Conservation (phyloP, 306 rosid species). For the Fragaria ananassa region DNA sequence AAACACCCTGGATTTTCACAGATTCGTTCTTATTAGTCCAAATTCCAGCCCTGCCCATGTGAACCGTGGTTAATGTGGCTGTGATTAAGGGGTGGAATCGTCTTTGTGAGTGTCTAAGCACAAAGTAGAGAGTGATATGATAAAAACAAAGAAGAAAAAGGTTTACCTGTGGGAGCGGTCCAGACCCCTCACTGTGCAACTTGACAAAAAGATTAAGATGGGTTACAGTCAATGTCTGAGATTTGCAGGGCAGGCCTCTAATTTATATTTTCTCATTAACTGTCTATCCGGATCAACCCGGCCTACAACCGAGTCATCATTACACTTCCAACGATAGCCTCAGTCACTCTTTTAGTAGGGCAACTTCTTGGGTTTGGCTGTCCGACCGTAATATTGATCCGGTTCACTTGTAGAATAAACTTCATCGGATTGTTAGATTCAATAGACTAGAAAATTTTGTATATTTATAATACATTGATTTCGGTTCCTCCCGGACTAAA, state of each 20-base stretch:
- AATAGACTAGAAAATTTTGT: too few relatives aligned
- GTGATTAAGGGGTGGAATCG: not conserved
- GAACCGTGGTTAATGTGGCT: too few relatives aligned
- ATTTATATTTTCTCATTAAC: conserved; percentile 10
- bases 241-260: conserved; percentile 41
- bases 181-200: conserved; percentile 31
- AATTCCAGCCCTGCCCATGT: conserved; percentile 4
- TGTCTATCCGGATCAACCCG: conserved; percentile 31
- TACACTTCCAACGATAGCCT: not conserved
- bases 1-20: conserved; percentile 11
- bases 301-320: conserved; percentile 18
- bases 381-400: not conserved
- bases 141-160: not conserved
- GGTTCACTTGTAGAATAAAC: too few relatives aligned
- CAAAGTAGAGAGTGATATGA: not conserved
- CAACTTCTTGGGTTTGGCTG: not conserved
- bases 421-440: too few relatives aligned
- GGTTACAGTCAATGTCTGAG: conserved; percentile 57
- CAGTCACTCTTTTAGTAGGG: not conserved
- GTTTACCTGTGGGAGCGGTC: conserved; percentile 20
- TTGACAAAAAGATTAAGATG: conserved; percentile 46
- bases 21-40: not conserved
- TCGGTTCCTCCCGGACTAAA: too few relatives aligned
- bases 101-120: not conserved
- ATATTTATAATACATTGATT: too few relatives aligned